Conservation (phyloP, 2,329 filamentous ascomycete species). For the Claviceps digitariae region DNA sequence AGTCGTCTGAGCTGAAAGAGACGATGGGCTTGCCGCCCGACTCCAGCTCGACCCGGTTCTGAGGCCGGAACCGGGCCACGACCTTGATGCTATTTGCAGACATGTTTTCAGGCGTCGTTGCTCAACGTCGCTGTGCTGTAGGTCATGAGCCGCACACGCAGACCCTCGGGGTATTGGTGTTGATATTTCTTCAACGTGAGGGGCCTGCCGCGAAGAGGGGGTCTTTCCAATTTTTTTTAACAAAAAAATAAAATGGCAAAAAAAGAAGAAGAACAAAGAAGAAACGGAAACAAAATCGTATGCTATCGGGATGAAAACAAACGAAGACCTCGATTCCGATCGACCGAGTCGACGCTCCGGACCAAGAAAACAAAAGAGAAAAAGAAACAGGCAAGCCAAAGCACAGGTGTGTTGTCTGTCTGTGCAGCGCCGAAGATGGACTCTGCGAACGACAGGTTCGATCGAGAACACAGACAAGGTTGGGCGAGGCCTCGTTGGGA, state of each 20-base stretch:
- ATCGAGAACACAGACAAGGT: not conserved
- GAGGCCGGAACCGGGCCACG: constrained; percentile 92
- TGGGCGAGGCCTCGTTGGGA: not conserved
- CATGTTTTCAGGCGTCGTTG: constrained; percentile 30
- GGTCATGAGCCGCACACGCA: constrained; percentile 8
- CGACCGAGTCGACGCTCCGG: not conserved
- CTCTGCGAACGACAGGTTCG: not conserved
- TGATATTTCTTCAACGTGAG: not conserved
- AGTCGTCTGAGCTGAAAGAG: constrained; percentile 75
- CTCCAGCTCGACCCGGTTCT: constrained; percentile 86
- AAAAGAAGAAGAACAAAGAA: no score
- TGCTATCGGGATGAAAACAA: not conserved
- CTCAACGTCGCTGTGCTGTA: constrained; percentile 1
- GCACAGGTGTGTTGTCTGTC: not conserved
- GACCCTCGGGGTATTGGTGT: constrained; percentile 1
- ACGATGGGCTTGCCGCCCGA: constrained; percentile 90
- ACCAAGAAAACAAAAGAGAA: not conserved
- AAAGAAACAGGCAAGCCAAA: not conserved
- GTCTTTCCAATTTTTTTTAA: no score
- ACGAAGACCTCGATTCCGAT: not conserved
- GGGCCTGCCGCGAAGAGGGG: not conserved
- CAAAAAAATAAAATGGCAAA: not conserved
- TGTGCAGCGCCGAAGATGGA: constrained; percentile 2
- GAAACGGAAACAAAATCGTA: not conserved
- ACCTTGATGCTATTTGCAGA: constrained; percentile 63